phyloP scores from a whole-genome alignment of 371 early-diverging fungal species.

The Fennellomyces sp. region DNA sequence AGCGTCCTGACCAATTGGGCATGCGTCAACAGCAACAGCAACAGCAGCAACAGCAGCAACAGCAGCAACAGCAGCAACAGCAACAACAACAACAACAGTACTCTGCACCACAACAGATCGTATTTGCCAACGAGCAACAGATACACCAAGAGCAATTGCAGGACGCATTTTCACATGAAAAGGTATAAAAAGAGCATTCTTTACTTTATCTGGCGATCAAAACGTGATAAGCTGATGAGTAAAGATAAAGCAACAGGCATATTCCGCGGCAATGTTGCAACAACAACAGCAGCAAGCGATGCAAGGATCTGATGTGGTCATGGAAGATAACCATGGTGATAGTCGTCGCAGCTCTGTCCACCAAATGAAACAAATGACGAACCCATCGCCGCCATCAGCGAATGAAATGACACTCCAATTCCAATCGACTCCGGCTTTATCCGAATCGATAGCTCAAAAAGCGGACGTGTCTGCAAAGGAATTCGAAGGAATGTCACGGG shows the following conservation, averaged over 20 bases:
- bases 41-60: background rate
- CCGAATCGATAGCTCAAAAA: constrained; percentile 10
- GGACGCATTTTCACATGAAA: constrained; percentile 13
- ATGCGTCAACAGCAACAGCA: constrained; percentile 13
- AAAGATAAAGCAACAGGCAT: background rate
- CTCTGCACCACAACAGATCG: background rate
- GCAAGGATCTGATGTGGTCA: background rate
- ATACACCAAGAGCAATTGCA: background rate
- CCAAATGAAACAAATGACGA: background rate
- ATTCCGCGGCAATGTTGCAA: constrained; percentile 1
- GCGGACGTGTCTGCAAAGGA: constrained; percentile 20
- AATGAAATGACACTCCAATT: constrained; percentile 4
- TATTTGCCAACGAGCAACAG: constrained; percentile 8
- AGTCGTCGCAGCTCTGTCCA: background rate
- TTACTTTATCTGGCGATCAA: background rate
- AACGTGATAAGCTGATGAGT: background rate
- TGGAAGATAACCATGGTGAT: constrained; percentile 1
- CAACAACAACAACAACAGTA: constrained; percentile 2
- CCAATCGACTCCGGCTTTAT: constrained; percentile 12
- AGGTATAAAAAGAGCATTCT: constrained; percentile 9
- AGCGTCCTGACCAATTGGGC: constrained; percentile 13
- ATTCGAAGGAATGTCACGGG: constrained; percentile 28
- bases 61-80: constrained; percentile 4
- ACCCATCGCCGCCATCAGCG: constrained; percentile 10
- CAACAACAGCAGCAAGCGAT: background rate